Conservation (phyloP, 2,329 filamentous ascomycete species). For the Colletotrichum orchidophilum region DNA sequence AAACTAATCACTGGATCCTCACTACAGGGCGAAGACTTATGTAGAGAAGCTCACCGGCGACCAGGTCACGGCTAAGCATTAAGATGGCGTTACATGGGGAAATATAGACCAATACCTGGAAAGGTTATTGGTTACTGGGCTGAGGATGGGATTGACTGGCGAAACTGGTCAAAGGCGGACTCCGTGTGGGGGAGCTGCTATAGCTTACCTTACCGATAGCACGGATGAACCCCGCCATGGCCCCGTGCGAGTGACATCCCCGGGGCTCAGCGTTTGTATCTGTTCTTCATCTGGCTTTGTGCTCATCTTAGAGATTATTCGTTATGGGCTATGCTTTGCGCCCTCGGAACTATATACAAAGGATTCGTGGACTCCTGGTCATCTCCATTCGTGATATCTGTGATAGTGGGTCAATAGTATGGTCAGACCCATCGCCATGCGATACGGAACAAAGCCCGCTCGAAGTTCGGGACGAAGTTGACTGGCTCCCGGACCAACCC, state of each 20-base stretch:
- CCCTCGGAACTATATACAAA: constrained; percentile 20
- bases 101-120: constrained; percentile 34
- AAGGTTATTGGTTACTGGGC: constrained; percentile 16
- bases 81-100: constrained; percentile 50
- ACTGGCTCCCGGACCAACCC: constrained; percentile 21
- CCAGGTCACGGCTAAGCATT: constrained; percentile 73
- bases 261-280: constrained; percentile 24
- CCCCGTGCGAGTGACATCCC: constrained; percentile 31
- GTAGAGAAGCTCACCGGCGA: constrained; percentile 75
- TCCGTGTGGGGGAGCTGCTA: constrained; percentile 11
- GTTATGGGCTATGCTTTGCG: constrained; percentile 5
- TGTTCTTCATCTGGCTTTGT: constrained; percentile 22
- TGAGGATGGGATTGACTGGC: constrained; percentile 9
- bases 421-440: background rate
- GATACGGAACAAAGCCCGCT: constrained; percentile 11
- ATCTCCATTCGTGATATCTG: background rate
- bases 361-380: background rate
- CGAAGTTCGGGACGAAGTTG: background rate
- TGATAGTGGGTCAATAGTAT: background rate
- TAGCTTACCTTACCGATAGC: background rate
- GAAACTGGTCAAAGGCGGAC: constrained; percentile 2
- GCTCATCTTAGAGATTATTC: constrained; percentile 13
- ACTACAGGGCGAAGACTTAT: constrained; percentile 70
- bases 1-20: constrained; percentile 39
- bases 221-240: background rate